A percentile compares a stretch with the other conserved stretches of the same genome.
These are phyloP conservation scores for Pythium sp. DNA, from an alignment of 352 stramenopile species.

Conservation along the genomic window DNA sequence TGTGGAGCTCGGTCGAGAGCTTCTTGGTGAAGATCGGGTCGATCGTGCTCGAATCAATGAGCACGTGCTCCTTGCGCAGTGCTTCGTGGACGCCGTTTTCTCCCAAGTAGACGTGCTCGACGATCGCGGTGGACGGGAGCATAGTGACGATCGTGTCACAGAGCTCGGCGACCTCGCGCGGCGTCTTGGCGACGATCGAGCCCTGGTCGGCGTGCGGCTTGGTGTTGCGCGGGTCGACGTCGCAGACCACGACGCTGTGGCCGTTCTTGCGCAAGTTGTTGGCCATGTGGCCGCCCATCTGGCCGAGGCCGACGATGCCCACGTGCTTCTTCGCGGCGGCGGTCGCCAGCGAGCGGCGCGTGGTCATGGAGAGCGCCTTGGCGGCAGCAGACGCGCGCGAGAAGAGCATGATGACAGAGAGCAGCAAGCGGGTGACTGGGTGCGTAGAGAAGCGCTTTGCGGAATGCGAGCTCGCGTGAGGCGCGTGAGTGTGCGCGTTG, in stretches of 20 bases:
- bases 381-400: background rate
- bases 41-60: constrained; percentile 97
- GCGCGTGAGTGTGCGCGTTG: background rate
- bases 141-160: constrained; percentile 92
- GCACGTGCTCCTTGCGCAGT: constrained; percentile 70
- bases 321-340: constrained; percentile 41
- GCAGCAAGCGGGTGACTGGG: background rate
- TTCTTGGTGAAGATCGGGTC: constrained; percentile 91
- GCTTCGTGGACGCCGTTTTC: constrained; percentile 69
- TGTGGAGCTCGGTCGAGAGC: constrained; percentile 66
- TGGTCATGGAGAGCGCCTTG: constrained; percentile 2
- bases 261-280: constrained; percentile 87
- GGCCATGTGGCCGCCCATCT: constrained; percentile 94
- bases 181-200: constrained; percentile 45
- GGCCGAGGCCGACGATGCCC: constrained; percentile 91
- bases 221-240: constrained; percentile 55
- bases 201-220: constrained; percentile 52
- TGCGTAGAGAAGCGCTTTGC: background rate
- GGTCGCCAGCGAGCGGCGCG: constrained; percentile 14
- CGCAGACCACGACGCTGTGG: constrained; percentile 76
- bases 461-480: background rate
- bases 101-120: constrained; percentile 81
- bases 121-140: constrained; percentile 89
- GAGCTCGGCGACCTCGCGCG: constrained; percentile 74
- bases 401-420: constrained; percentile 5